A percentile compares a stretch with the other conserved stretches of the same genome.
These are phyloP conservation scores for Avicennia marina DNA, from an alignment of 257 asterid species.

Conservation along the genomic window DNA sequence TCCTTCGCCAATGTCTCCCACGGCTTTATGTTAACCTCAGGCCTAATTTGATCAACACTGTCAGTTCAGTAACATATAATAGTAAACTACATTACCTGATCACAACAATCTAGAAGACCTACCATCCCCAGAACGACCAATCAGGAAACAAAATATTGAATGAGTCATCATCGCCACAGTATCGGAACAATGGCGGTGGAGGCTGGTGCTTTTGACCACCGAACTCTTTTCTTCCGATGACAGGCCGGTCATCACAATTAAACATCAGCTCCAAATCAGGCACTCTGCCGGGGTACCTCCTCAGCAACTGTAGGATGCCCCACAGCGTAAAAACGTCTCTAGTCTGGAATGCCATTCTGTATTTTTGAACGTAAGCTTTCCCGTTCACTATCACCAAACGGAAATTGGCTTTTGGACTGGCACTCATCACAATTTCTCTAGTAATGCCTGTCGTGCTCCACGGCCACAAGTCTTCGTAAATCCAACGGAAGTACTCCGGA, in stretches of 20 bases:
- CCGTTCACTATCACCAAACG: slow-evolving; percentile 53
- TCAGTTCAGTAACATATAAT: too few species aligned
- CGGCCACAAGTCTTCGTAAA: too few species aligned
- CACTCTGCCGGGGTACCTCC: too few species aligned
- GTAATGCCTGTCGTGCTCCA: too few species aligned
- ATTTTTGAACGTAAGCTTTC: slow-evolving; percentile 45
- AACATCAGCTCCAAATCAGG: slow-evolving; percentile 81
- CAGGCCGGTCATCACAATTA: slow-evolving; percentile 58
- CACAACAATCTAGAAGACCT: not conserved
- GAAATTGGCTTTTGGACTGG: slow-evolving; percentile 49
- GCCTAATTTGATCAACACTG: slow-evolving; percentile 31
- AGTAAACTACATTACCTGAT: not conserved
- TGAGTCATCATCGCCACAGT: slow-evolving; percentile 45
- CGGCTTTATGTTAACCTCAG: slow-evolving; percentile 75
- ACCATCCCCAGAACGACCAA: slow-evolving; percentile 95
- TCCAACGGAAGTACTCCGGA: too few species aligned
- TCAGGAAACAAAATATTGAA: slow-evolving; percentile 69
- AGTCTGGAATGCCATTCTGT: slow-evolving; percentile 42
- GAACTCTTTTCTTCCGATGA: slow-evolving; percentile 24
- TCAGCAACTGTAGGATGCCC: slow-evolving; percentile 65
- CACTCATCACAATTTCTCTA: slow-evolving; percentile 18
- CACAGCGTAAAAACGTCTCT: slow-evolving; percentile 60
- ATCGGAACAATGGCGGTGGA: slow-evolving; percentile 66
- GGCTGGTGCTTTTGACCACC: slow-evolving; percentile 16
- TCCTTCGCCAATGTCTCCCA: slow-evolving; percentile 58